Evolutionary conservation across 768 basidiomycete genomes (phyloP).

Genomic region (Nidularia pulvinata): DNA sequence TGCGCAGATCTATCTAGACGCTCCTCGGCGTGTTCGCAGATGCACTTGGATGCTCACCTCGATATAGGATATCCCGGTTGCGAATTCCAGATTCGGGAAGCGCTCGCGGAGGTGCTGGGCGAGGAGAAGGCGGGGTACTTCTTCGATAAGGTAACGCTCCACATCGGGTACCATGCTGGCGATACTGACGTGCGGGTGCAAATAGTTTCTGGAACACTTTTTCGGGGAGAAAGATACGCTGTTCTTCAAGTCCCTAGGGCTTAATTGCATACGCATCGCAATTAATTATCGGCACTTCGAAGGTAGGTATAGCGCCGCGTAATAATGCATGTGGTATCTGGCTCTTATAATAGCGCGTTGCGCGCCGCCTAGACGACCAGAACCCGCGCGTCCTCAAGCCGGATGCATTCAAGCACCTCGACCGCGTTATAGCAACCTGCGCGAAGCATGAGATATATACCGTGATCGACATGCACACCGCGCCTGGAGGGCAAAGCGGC

Average conservation of each 20-base stretch:
- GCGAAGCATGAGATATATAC: constrained; percentile 75
- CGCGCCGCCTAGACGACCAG: constrained; percentile 51
- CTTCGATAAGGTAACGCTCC: constrained; percentile 67
- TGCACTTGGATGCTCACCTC: background rate
- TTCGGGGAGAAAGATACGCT: constrained; percentile 73
- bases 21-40: background rate
- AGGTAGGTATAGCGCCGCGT: constrained; percentile 20
- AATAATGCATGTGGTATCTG: no score
- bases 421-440: constrained; percentile 73
- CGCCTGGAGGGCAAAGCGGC: constrained; percentile 71
- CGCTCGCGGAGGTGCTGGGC: constrained; percentile 64
- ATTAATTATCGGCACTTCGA: constrained; percentile 79
- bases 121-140: constrained; percentile 69
- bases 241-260: constrained; percentile 75
- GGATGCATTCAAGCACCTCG: constrained; percentile 82
- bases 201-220: constrained; percentile 79
- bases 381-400: constrained; percentile 79
- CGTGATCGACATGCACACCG: constrained; percentile 80
- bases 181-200: background rate
- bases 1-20: constrained; percentile 8
- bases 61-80: constrained; percentile 74
- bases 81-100: constrained; percentile 75
- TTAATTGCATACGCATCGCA: constrained; percentile 78
- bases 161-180: background rate
- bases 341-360: background rate